Conservation (phyloP, 139 green algal species). For the Trebouxia sp. region DNA sequence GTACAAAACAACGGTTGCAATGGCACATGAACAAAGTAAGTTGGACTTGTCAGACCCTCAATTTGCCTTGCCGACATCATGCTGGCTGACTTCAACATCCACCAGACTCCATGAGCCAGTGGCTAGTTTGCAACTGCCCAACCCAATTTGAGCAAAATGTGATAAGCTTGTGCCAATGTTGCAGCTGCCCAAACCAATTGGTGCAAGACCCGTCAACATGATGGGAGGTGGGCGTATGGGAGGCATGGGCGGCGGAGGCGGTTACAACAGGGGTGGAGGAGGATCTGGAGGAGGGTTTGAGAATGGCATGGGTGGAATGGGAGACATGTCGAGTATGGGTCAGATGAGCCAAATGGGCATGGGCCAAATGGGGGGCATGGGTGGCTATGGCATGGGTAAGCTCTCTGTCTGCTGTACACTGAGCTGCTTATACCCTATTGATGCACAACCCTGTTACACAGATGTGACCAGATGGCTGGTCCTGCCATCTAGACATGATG, state of each 20-base stretch:
- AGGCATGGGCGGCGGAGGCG: conserved; percentile 28
- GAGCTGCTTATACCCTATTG: neutral
- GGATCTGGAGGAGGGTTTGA: conserved; percentile 9
- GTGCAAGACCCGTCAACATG: conserved; percentile 25
- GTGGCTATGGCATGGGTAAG: conserved; percentile 27
- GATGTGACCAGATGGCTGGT: too few relatives aligned
- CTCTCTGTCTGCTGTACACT: too few relatives aligned
- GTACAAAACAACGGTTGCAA: too few relatives aligned
- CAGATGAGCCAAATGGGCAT: conserved; percentile 47
- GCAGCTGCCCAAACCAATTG: conserved; percentile 5
- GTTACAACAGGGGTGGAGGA: neutral
- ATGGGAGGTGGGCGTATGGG: conserved; percentile 32
- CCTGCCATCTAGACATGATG: too few relatives aligned
- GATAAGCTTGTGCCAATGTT: neutral
- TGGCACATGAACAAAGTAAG: too few relatives aligned
- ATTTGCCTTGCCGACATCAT: too few relatives aligned
- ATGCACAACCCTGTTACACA: too few relatives aligned
- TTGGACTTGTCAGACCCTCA: too few relatives aligned
- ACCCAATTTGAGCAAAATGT: too few relatives aligned
- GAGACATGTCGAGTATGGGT: conserved; percentile 38
- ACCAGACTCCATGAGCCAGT: too few relatives aligned
- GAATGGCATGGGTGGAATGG: conserved; percentile 40
- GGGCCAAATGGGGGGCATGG: conserved; percentile 43
- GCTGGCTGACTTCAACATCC: too few relatives aligned
- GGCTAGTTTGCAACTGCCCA: too few relatives aligned